phyloP scores from a whole-genome alignment of 257 asterid genomes.

The Penstemon newberryi region DNA sequence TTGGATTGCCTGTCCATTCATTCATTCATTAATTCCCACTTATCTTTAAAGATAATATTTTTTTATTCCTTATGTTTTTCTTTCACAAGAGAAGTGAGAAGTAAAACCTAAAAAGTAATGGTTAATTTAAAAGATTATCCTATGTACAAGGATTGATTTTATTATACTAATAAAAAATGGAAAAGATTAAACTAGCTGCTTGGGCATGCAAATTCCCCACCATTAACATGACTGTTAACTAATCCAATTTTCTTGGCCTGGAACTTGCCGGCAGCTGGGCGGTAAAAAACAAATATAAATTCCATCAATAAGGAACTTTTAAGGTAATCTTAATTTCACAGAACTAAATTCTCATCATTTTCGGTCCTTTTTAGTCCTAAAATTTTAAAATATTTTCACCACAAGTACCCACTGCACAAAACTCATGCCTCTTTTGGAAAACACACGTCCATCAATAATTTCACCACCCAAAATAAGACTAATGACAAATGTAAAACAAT shows the following conservation, averaged over 20 bases:
- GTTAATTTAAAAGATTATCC: conserved; percentile 48
- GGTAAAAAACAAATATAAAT: conserved; percentile 38
- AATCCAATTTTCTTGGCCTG: conserved; percentile 39
- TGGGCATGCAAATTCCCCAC: conserved; percentile 18
- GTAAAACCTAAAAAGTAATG: conserved; percentile 33
- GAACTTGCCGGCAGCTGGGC: conserved; percentile 35
- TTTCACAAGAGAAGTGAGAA: not conserved
- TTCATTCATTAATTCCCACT: conserved; percentile 52
- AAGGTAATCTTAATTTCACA: not conserved
- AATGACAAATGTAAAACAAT: no score
- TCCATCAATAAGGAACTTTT: conserved; percentile 36
- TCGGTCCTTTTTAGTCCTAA: no score
- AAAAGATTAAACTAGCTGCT: conserved; percentile 24
- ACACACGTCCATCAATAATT: conserved; percentile 32
- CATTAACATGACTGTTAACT: conserved; percentile 12
- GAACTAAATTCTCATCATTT: not conserved
- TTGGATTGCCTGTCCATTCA: conserved; percentile 49
- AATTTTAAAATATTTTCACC: no score
- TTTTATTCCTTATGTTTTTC: conserved; percentile 41
- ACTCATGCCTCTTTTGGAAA: no score
- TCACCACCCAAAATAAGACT: conserved; percentile 6
- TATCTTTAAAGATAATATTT: conserved; percentile 46
- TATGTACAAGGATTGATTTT: not conserved
- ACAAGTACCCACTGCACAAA: no score
- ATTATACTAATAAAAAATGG: not conserved